Percentiles rank a stretch among this genome's conserved stretches.
Evolutionary conservation across 2,329 filamentous ascomycete genomes (phyloP).

Genomic region (Verticillium longisporum): DNA sequence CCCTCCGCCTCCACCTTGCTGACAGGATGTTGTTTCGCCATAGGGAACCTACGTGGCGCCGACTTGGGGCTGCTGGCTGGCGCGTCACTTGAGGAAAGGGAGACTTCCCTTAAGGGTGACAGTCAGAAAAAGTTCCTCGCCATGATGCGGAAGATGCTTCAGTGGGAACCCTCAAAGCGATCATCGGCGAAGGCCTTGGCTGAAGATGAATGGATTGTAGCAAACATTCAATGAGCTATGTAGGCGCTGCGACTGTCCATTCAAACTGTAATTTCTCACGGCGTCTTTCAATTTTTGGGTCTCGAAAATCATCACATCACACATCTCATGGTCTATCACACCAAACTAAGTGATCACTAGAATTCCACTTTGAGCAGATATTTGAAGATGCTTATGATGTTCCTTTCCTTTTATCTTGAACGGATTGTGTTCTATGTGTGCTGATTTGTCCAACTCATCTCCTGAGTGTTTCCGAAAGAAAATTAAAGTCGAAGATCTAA

Average conservation of each 20-base stretch:
- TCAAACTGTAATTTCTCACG: neutral
- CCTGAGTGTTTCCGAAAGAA: no score
- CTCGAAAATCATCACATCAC: no score
- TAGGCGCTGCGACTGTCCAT: no score
- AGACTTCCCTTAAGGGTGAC: constrained; percentile 26
- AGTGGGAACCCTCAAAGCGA: constrained; percentile 25
- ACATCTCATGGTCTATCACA: no score
- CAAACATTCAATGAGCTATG: neutral
- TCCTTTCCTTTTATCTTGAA: no score
- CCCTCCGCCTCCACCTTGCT: neutral
- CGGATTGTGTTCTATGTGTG: no score
- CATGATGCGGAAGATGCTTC: constrained; percentile 29
- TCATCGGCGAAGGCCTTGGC: constrained; percentile 19
- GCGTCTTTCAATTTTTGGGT: no score
- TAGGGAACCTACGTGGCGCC: constrained; percentile 18
- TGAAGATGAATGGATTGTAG: constrained; percentile 21
- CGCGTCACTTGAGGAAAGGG: constrained; percentile 25
- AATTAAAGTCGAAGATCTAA: no score
- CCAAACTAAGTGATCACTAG: no score
- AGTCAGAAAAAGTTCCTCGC: constrained; percentile 21
- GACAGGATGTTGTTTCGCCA: neutral
- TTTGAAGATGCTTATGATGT: no score
- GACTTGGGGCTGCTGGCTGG: constrained; percentile 14
- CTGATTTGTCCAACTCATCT: no score
- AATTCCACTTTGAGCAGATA: no score